These are phyloP conservation scores for Hymenoscyphus scutula DNA, from an alignment of 2,329 filamentous ascomycete species.

Conservation along the genomic window DNA sequence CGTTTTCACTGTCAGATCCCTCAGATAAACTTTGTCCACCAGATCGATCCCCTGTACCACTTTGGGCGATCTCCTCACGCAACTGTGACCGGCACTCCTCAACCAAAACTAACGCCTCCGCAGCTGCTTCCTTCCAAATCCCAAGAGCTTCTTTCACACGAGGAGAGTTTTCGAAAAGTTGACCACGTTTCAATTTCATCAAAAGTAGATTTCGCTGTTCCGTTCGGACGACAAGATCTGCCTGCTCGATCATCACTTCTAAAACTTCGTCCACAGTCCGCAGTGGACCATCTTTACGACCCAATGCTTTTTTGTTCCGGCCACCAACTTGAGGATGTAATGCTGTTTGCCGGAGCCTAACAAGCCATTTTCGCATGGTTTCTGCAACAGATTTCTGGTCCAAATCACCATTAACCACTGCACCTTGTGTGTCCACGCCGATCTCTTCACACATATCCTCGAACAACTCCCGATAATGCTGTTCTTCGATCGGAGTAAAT, in stretches of 20 bases:
- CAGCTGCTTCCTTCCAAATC: constrained; percentile 63
- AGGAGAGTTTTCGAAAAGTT: constrained; percentile 74
- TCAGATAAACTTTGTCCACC: constrained; percentile 19
- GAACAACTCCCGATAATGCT: constrained; percentile 78
- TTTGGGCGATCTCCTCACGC: constrained; percentile 44
- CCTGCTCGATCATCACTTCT: constrained; percentile 87
- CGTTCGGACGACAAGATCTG: constrained; percentile 61
- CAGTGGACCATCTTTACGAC: constrained; percentile 63
- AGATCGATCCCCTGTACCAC: constrained; percentile 24
- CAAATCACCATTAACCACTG: constrained; percentile 66
- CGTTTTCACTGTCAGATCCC: constrained; percentile 23
- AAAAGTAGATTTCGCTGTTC: constrained; percentile 68
- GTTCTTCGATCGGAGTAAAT: constrained; percentile 86
- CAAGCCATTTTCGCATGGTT: constrained; percentile 75
- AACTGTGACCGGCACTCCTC: constrained; percentile 64
- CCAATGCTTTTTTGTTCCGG: constrained; percentile 62
- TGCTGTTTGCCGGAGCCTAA: constrained; percentile 75
- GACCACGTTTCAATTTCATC: constrained; percentile 66
- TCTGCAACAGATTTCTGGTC: constrained; percentile 59
- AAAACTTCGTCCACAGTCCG: constrained; percentile 84
- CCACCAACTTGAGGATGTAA: constrained; percentile 80
- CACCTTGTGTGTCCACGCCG: constrained; percentile 62
- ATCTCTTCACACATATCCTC: constrained; percentile 70
- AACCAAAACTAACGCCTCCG: constrained; percentile 52
- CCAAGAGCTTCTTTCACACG: constrained; percentile 64